Conservation (phyloP, 805 yeast species). For the Priceomyces haplophilus region DNA sequence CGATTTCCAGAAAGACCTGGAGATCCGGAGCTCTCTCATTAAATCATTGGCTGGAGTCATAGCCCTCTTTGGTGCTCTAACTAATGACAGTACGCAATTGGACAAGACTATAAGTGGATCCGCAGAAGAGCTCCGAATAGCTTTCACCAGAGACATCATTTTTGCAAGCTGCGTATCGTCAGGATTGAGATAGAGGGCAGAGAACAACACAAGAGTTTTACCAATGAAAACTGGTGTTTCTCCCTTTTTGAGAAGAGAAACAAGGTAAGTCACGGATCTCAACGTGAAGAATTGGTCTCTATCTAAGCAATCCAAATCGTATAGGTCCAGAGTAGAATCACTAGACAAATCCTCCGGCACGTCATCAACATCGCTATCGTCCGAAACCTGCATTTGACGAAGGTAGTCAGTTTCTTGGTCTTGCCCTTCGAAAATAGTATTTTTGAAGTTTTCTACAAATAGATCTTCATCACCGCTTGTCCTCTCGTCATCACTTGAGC, state of each 20-base stretch:
- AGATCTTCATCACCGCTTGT: constrained; percentile 9
- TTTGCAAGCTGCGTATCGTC: constrained; percentile 13
- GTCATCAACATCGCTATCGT: constrained; percentile 19
- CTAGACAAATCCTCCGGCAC: constrained; percentile 17
- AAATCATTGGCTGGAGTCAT: constrained; percentile 4
- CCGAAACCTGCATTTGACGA: constrained; percentile 29
- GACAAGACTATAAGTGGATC: constrained; percentile 16
- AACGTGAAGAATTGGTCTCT: constrained; percentile 11
- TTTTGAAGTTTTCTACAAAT: constrained; percentile 16
- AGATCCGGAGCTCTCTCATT: neutral
- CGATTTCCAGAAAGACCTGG: constrained; percentile 3
- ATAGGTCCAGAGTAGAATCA: constrained; percentile 1
- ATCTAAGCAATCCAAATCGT: constrained; percentile 5
- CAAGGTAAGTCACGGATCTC: constrained; percentile 15
- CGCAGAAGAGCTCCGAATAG: constrained; percentile 17
- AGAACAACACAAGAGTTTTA: constrained; percentile 23
- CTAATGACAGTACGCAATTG: constrained; percentile 22
- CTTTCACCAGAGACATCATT: constrained; percentile 17
- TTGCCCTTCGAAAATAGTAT: constrained; percentile 3
- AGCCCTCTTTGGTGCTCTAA: constrained; percentile 7
- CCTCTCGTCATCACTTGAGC: neutral
- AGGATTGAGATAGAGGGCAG: constrained; percentile 15
- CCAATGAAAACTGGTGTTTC: constrained; percentile 26
- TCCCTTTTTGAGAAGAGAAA: constrained; percentile 22
- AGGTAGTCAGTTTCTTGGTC: constrained; percentile 13